Percentiles rank a stretch among this genome's conserved stretches.
phyloP scores from a whole-genome alignment of 768 basidiomycete genomes.

The Termitomyces sp. region DNA sequence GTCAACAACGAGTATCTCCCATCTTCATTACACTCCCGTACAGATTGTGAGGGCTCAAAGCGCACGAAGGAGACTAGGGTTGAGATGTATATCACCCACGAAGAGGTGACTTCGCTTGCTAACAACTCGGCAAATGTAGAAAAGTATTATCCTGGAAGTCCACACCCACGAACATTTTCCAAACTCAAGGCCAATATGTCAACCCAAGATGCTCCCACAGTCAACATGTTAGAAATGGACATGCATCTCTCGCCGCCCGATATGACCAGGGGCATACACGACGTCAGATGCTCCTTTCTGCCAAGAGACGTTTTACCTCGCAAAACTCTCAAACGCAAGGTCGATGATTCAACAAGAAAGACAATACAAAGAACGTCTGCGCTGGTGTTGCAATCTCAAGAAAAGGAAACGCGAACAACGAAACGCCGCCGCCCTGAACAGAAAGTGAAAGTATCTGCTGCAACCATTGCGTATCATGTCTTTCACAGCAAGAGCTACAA shows the following conservation, averaged over 20 bases:
- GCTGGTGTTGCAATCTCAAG: neutral
- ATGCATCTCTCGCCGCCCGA: neutral
- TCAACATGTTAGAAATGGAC: neutral
- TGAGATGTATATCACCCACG: neutral
- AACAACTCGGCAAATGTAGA: neutral
- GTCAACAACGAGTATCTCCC: neutral
- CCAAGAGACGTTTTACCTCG: neutral
- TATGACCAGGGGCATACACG: neutral
- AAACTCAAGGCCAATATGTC: neutral
- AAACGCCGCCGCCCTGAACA: neutral
- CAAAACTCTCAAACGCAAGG: neutral
- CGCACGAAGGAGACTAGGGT: neutral
- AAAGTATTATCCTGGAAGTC: neutral
- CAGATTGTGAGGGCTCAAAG: neutral
- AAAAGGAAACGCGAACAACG: neutral
- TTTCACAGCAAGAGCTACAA: neutral
- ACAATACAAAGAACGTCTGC: neutral
- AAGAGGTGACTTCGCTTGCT: neutral
- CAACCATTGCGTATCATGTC: neutral
- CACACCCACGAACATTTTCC: neutral
- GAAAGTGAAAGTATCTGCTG: neutral
- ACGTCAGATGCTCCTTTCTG: neutral
- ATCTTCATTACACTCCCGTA: neutral
- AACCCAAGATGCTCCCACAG: neutral
- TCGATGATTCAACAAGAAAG: neutral